Conservation (phyloP, 2,329 filamentous ascomycete genomes). For the Ceratocystis cubensis region DNA sequence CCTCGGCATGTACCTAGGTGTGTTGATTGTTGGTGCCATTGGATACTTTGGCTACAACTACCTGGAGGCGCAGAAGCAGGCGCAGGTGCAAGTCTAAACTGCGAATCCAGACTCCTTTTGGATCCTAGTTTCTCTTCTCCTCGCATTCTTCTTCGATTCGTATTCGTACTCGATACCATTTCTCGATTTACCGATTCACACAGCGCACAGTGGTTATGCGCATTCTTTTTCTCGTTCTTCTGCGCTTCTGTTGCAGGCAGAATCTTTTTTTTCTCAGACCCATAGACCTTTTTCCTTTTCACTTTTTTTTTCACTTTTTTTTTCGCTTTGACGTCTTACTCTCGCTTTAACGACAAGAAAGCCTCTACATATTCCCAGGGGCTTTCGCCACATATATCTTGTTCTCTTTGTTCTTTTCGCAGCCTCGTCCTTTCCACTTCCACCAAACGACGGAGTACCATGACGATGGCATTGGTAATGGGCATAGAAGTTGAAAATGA, state of each 20-base stretch:
- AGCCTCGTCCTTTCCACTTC: no score
- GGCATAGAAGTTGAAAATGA: no score
- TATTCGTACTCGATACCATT: no score
- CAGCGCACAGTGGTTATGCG: no score
- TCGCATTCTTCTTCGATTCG: constrained; percentile 6
- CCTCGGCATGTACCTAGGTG: constrained; percentile 66
- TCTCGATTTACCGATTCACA: no score
- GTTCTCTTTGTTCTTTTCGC: no score
- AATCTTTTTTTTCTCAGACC: neutral
- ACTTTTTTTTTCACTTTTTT: neutral
- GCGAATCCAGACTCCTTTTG: neutral
- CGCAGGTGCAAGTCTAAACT: constrained; percentile 28
- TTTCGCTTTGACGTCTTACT: neutral
- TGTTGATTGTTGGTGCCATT: constrained; percentile 62
- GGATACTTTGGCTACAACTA: constrained; percentile 82
- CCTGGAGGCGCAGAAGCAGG: constrained; percentile 43
- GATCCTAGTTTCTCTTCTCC: no score
- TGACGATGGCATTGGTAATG: neutral
- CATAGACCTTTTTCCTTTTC: neutral
- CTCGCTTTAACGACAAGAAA: no score
- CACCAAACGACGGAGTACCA: neutral
- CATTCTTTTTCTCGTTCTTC: no score
- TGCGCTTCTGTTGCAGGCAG: neutral
- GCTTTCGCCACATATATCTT: no score
- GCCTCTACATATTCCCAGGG: no score